Evolutionary conservation across 2,329 filamentous ascomycete genomes (phyloP).

Genomic region (Fusarium dimerum): DNA sequence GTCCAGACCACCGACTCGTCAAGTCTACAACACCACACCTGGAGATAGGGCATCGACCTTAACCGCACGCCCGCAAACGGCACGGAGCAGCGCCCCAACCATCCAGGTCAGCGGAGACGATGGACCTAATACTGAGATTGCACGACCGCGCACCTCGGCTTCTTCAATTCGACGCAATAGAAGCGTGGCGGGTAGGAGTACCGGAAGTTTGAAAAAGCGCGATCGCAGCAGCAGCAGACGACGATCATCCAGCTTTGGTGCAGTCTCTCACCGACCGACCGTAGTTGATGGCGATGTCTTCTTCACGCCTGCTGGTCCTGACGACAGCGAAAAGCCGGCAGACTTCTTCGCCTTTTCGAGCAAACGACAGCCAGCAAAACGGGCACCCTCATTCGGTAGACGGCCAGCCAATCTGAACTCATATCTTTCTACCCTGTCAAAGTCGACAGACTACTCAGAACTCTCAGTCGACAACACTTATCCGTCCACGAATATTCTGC

Average conservation of each 20-base stretch:
- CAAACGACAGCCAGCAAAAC: slow-evolving; percentile 40
- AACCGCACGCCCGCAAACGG: slow-evolving; percentile 38
- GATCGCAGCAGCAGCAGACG: slow-evolving; percentile 51
- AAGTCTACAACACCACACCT: slow-evolving; percentile 36
- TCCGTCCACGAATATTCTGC: slow-evolving; percentile 49
- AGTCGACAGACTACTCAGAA: slow-evolving; percentile 42
- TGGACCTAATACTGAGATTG: slow-evolving; percentile 41
- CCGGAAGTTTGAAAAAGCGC: slow-evolving; percentile 52
- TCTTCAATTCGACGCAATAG: slow-evolving; percentile 36
- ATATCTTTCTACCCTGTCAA: slow-evolving; percentile 43
- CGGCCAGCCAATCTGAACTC: slow-evolving; percentile 50
- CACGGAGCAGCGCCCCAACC: slow-evolving; percentile 58
- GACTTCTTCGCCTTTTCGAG: slow-evolving; percentile 48
- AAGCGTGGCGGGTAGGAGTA: slow-evolving; percentile 50
- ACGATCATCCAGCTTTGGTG: slow-evolving; percentile 46
- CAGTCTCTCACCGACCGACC: slow-evolving; percentile 40
- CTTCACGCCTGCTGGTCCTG: slow-evolving; percentile 46
- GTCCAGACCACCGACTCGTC: slow-evolving; percentile 44
- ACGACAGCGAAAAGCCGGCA: slow-evolving; percentile 41
- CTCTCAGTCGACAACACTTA: slow-evolving; percentile 42
- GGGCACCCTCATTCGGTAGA: slow-evolving; percentile 44
- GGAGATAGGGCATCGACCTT: slow-evolving; percentile 38
- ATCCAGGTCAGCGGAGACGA: slow-evolving; percentile 77
- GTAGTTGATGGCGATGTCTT: slow-evolving; percentile 52
- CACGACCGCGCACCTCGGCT: slow-evolving; percentile 36